A percentile compares a stretch with the other conserved stretches of the same genome.
Evolutionary conservation across 306 rosid species (phyloP).

Genomic region (Casuarina glauca): DNA sequence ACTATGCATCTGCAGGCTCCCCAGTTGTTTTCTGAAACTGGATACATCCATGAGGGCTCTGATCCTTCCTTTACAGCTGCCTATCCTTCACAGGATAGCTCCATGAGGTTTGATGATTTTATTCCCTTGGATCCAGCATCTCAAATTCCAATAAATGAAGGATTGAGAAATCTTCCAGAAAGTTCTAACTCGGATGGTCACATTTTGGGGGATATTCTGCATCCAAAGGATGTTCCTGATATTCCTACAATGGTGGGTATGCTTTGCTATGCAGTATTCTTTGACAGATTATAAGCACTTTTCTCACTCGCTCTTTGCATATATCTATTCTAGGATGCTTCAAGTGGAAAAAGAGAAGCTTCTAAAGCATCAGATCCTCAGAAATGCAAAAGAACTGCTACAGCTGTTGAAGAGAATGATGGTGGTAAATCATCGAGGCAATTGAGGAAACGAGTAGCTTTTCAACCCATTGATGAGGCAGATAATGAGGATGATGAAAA

Average conservation of each 20-base stretch:
- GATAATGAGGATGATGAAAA: slow-evolving; percentile 33
- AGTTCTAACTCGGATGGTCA: slow-evolving; percentile 27
- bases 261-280: slow-evolving; percentile 6
- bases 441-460: slow-evolving; percentile 41
- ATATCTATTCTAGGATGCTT: slow-evolving; percentile 36
- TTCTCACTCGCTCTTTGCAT: not conserved
- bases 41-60: slow-evolving; percentile 25
- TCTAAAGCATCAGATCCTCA: slow-evolving; percentile 25
- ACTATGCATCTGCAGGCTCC: slow-evolving; percentile 15
- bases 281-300: not conserved
- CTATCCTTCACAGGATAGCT: slow-evolving; percentile 34
- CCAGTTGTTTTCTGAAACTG: slow-evolving; percentile 22
- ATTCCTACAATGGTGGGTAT: slow-evolving; percentile 37
- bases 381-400: slow-evolving; percentile 33
- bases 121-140: slow-evolving; percentile 27
- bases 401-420: slow-evolving; percentile 33
- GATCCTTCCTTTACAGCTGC: slow-evolving; percentile 31
- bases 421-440: slow-evolving; percentile 46
- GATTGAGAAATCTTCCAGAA: slow-evolving; percentile 34
- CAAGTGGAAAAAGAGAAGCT: slow-evolving; percentile 29
- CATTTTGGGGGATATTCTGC: slow-evolving; percentile 44
- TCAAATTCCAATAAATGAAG: slow-evolving; percentile 47
- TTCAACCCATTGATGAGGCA: slow-evolving; percentile 39
- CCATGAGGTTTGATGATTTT: slow-evolving; percentile 35
- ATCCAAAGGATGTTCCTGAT: slow-evolving; percentile 38